A percentile compares a stretch with the other conserved stretches of the same genome.
phyloP scores from a whole-genome alignment of 2,329 filamentous ascomycete genomes.

The Fusarium sp. region DNA sequence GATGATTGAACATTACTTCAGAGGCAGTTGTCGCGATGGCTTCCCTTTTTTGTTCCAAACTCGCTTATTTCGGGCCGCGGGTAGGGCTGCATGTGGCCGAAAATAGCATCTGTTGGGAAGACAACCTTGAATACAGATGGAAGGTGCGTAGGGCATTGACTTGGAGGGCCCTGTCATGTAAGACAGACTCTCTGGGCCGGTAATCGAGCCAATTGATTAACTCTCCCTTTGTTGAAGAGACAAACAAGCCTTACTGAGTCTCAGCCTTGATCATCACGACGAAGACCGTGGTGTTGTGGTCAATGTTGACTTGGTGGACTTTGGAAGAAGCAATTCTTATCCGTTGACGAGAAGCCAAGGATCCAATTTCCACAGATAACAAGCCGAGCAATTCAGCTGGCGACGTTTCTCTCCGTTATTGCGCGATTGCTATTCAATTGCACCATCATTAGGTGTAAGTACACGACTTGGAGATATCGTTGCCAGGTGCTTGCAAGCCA shows the following conservation, averaged over 20 bases:
- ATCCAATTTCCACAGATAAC: not conserved
- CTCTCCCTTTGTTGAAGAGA: not conserved
- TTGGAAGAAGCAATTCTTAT: not conserved
- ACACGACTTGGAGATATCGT: not conserved
- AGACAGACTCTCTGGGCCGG: not conserved
- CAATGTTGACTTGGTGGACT: not conserved
- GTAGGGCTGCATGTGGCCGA: slow-evolving; percentile 1
- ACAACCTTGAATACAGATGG: too few relatives aligned
- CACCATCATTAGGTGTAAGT: slow-evolving; percentile 19
- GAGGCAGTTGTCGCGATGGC: not conserved
- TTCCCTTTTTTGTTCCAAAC: not conserved
- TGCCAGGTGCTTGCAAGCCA: not conserved
- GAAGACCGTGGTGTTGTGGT: not conserved
- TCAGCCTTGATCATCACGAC: not conserved
- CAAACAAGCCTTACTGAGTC: not conserved
- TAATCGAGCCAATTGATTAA: not conserved
- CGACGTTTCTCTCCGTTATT: slow-evolving; percentile 29
- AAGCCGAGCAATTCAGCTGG: slow-evolving; percentile 3
- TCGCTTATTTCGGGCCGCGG: not conserved
- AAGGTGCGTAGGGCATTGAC: not conserved
- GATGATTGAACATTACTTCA: not conserved
- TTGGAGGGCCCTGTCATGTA: not conserved
- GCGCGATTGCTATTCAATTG: slow-evolving; percentile 29
- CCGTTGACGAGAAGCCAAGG: not conserved
- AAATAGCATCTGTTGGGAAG: not conserved